Evolutionary conservation across 371 early-diverging fungal species (phyloP), one percentile per base, ranked within the genome.

Genomic region (Mucor indicus): DNA sequence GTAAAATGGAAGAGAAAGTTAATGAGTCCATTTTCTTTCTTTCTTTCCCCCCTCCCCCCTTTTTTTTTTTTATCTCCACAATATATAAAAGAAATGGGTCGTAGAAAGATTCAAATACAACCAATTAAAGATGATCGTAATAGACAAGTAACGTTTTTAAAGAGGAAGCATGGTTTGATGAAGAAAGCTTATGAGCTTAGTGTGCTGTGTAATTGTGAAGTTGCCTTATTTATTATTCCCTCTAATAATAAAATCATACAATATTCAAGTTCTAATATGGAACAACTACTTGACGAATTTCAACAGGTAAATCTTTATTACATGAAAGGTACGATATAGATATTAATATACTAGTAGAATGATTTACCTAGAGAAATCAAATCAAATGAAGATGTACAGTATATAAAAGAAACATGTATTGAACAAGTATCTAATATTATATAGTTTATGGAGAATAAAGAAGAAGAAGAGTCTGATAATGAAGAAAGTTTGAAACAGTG

Each of bases 141-240:
- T 78, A 80, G 92, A 42, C 93, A 94, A 78, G 55, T 55, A 7
- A 55, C 98, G 8, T 98, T 98, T 73, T 79, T 90, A 45, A 98
- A 98, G 68, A 85, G 99, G 54, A 98, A 98, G 75, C 85, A 88
- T 50, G 99, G 99, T 13, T 78, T 99, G 44, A 93, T 99, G 91
- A 98, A 98, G 72, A 99, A 99, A 72, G 98, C 98, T 1, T 95
- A 92, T 77, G 99, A 98, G 67, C 86, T 99, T 20, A 86, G 86
- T 54, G 91, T 95, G 1, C 83, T 98, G 19, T 98, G 98, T 75
- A 93, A 91, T 59, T 92, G 96, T 69, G 95, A 99, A 64, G 91
- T 99, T 32, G 93, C 89, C 0, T 75, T 96, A 10, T 90, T 96
- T 55, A 93, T 96, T 75, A 87, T 87, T 57, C 64, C 64, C 35